These are phyloP conservation scores for Taiozyma sp. DNA, from an alignment of 1,139 yeast species.

Conservation along the genomic window DNA sequence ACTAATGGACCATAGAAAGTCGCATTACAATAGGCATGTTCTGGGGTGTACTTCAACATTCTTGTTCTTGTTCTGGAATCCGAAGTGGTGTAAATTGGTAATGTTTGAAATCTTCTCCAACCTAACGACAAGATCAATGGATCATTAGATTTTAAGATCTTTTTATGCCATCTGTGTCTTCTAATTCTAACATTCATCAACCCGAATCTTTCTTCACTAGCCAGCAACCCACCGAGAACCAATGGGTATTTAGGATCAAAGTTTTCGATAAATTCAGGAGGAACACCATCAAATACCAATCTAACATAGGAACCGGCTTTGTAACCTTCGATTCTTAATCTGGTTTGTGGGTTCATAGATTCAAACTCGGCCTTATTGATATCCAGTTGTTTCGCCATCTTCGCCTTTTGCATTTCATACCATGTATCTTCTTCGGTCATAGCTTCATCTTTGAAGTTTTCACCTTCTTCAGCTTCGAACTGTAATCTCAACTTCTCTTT, in stretches of 20 bases:
- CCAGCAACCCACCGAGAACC: slow-evolving; percentile 82
- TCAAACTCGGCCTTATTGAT: slow-evolving; percentile 80
- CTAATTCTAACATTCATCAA: slow-evolving; percentile 89
- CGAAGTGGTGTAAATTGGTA: slow-evolving; percentile 92
- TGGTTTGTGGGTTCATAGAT: slow-evolving; percentile 66
- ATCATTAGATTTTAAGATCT: slow-evolving; percentile 91
- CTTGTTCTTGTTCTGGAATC: slow-evolving; percentile 97
- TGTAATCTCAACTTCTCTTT: slow-evolving; percentile 85
- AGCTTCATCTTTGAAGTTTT: slow-evolving; percentile 69
- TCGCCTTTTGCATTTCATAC: slow-evolving; percentile 96
- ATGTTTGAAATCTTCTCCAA: slow-evolving; percentile 97
- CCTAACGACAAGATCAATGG: slow-evolving; percentile 92
- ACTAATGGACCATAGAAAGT: slow-evolving; percentile 96
- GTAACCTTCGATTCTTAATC: slow-evolving; percentile 84
- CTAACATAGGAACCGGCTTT: slow-evolving; percentile 94
- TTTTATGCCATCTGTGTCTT: slow-evolving; percentile 99
- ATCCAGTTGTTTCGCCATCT: slow-evolving; percentile 93
- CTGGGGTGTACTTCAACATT: slow-evolving; percentile 98
- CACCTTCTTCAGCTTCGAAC: slow-evolving; percentile 84
- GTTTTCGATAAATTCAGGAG: slow-evolving; percentile 86
- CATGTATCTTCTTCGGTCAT: slow-evolving; percentile 84
- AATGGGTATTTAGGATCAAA: slow-evolving; percentile 83
- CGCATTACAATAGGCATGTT: slow-evolving; percentile 94
- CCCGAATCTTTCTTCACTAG: slow-evolving; percentile 92
- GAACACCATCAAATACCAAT: slow-evolving; percentile 73